Percentiles rank a stretch among this genome's conserved stretches.
phyloP scores from a whole-genome alignment of 768 basidiomycete genomes.

The Nidularia pulvinata region DNA sequence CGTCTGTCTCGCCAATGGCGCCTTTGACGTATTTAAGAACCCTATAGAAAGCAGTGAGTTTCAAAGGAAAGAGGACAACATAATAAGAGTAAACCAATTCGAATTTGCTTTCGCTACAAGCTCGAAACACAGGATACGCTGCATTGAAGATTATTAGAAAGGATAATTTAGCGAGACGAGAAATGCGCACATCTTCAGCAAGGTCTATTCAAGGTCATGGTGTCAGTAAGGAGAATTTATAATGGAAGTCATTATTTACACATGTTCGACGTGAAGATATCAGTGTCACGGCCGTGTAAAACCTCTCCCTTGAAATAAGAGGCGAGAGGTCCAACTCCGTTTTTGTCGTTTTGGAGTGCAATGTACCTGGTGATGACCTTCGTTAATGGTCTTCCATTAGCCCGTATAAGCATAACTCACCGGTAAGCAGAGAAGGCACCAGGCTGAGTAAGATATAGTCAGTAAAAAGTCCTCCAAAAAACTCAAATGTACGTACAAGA shows the following conservation, averaged over 20 bases:
- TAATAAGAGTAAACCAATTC: conserved; percentile 54
- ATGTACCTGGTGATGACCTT: conserved; percentile 54
- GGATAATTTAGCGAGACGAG: neutral
- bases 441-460: conserved; percentile 43
- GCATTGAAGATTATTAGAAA: conserved; percentile 7
- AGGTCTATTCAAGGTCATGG: conserved; percentile 51
- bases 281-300: conserved; percentile 79
- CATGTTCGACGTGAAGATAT: conserved; percentile 97
- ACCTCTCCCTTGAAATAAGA: conserved; percentile 98
- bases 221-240: conserved; percentile 6
- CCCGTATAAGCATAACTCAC: conserved; percentile 19
- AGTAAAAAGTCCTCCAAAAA: neutral
- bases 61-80: conserved; percentile 2
- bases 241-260: conserved; percentile 57
- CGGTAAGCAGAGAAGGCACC: conserved; percentile 94
- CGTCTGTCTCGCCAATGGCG: conserved; percentile 92
- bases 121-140: conserved; percentile 86
- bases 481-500: conserved; percentile 43
- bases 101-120: conserved; percentile 76
- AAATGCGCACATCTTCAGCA: conserved; percentile 82
- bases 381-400: conserved; percentile 2
- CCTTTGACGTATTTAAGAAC: conserved; percentile 96
- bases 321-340: conserved; percentile 84
- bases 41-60: conserved; percentile 57
- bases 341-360: conserved; percentile 83